Evolutionary conservation across 1,139 yeast genomes (phyloP).

Genomic region (Kodamaea plutei): DNA sequence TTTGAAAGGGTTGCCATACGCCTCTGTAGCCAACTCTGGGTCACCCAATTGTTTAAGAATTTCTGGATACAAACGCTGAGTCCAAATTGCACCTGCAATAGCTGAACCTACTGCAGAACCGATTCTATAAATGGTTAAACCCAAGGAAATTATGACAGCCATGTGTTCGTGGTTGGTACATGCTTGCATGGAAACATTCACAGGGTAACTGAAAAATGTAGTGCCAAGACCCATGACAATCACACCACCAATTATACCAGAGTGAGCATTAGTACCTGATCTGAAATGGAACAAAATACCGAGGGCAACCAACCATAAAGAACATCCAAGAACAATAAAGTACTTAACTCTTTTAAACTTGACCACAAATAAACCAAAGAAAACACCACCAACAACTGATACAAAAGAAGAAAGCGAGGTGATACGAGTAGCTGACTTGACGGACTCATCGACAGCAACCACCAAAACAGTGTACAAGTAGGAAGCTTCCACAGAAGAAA

Average conservation of each 20-base stretch:
- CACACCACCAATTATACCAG: constrained; percentile 34
- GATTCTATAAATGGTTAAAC: constrained; percentile 31
- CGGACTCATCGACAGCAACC: constrained; percentile 31
- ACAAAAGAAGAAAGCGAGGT: constrained; percentile 30
- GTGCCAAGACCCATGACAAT: constrained; percentile 36
- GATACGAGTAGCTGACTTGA: constrained; percentile 35
- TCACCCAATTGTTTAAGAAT: constrained; percentile 18
- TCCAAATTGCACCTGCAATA: constrained; percentile 39
- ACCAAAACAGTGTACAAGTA: constrained; percentile 33
- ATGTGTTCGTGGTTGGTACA: constrained; percentile 35
- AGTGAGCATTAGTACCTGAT: constrained; percentile 23
- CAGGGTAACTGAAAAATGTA: constrained; percentile 33
- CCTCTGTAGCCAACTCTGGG: constrained; percentile 22
- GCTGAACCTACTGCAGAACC: constrained; percentile 36
- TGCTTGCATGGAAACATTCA: constrained; percentile 31
- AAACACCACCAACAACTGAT: constrained; percentile 28
- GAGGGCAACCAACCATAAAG: constrained; percentile 33
- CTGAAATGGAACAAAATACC: constrained; percentile 34
- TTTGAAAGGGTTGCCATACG: constrained; percentile 27
- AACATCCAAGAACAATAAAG: constrained; percentile 31
- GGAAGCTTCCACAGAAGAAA: constrained; percentile 27
- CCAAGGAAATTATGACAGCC: constrained; percentile 33
- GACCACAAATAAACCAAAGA: constrained; percentile 32
- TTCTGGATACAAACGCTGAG: constrained; percentile 22
- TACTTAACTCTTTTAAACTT: constrained; percentile 27